Evolutionary conservation across 371 early-diverging fungal genomes (phyloP), one percentile per base, ranked within the genome.

Genomic region (Coemansia sp.): DNA sequence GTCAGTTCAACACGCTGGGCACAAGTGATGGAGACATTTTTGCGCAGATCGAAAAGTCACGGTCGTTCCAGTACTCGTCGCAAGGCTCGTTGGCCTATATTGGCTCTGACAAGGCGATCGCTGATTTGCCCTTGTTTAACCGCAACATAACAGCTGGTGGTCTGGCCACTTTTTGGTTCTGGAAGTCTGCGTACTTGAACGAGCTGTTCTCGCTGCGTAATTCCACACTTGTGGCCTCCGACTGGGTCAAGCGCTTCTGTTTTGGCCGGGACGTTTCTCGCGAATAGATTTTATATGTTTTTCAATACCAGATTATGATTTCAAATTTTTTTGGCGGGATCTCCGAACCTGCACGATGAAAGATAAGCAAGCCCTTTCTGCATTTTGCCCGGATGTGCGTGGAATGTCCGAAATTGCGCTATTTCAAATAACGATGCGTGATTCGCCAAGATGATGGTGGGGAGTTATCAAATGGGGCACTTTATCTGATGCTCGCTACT

Each of bases 201-300:
- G 64, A 79, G 73, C 84, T 94, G 63, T 94, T 94, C 79, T 89
- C 94, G 17, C 73, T 89, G 53, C 87, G 95, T 65, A 95, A 94
- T 80, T 81, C 87, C 21, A 76, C 87, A 11, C 79, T 95, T 64
- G 94, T 96, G 19, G 85, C 88, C 4, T 87, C 89, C 17, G 96
- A 96, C 78, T 96, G 96, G 96, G 73, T 86, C 73, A 95, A 94
- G 82, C 89, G 90, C 72, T 87, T 83, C 48, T 63, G 89, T 40
- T 90, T 93, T 83, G 94, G 96, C 21, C 90, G 96, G 48, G 96
- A 95, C 78, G 92, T 95, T 64, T 85, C 87, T 24, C 87, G 94
- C 79, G 94, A 94, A 82, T 94, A 89, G 82, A 24, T 24, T 24
- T 24, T 24, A 24, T 24, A 24, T 24, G 24, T 24, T 24, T 24